Conservation (phyloP, 352 stramenopile species). For the Pythium phragmitis region DNA sequence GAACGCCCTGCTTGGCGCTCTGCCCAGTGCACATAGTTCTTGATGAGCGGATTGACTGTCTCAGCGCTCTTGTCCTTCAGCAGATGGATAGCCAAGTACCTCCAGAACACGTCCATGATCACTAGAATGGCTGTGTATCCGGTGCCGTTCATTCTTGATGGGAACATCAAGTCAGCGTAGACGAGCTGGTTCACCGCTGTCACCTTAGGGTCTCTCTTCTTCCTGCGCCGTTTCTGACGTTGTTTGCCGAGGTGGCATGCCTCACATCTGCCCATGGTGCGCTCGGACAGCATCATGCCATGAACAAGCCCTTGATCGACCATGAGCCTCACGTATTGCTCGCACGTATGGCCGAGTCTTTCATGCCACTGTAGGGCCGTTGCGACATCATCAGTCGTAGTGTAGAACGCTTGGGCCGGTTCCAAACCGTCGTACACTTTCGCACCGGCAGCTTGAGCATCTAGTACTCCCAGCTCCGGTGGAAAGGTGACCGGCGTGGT, state of each 20-base stretch:
- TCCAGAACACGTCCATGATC: background rate
- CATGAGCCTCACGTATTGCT: slow-evolving; percentile 2
- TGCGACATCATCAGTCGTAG: background rate
- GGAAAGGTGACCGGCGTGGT: too few species aligned
- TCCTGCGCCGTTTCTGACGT: background rate
- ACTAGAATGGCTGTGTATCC: background rate
- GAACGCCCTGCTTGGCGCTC: background rate
- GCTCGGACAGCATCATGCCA: background rate
- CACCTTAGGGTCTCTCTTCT: background rate
- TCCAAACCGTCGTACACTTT: too few species aligned
- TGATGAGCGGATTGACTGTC: background rate
- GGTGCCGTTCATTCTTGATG: background rate
- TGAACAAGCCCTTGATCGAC: background rate
- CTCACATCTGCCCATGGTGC: background rate
- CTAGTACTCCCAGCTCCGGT: too few species aligned
- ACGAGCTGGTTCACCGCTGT: background rate
- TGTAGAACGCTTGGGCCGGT: background rate
- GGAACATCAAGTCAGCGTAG: slow-evolving; percentile 8
- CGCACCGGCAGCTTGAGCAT: background rate
- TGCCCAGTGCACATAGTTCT: background rate
- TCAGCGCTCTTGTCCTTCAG: background rate
- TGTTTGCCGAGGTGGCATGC: slow-evolving; percentile 8
- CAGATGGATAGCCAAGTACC: background rate
- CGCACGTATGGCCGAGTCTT: background rate
- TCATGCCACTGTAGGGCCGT: background rate